These are phyloP conservation scores for Babesia sp. DNA, from an alignment of 169 alveolate genomes.

Conservation along the genomic window DNA sequence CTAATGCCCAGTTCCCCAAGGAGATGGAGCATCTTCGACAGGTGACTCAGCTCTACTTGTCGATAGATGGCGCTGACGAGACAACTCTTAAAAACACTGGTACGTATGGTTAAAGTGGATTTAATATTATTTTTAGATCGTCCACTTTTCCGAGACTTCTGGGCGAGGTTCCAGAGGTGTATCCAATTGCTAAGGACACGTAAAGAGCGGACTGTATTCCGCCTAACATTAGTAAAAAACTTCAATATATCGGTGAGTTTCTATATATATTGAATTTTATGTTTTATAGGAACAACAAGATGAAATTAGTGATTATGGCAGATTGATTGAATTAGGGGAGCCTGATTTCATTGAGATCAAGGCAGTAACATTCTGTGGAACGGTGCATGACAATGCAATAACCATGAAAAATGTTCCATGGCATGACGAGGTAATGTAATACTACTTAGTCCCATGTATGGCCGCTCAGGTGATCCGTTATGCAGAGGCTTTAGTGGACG, in stretches of 20 bases:
- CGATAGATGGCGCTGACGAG: constrained; percentile 80
- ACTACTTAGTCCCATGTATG: background rate
- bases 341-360: constrained; percentile 87
- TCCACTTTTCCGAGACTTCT: constrained; percentile 84
- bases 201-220: constrained; percentile 80
- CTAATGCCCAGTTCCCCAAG: constrained; percentile 89
- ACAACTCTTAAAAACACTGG: constrained; percentile 73
- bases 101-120: background rate
- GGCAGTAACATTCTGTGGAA: constrained; percentile 88
- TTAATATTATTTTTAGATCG: constrained; percentile 56
- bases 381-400: constrained; percentile 78
- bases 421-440: constrained; percentile 78
- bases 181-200: constrained; percentile 72
- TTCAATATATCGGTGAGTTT: constrained; percentile 70
- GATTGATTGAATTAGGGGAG: constrained; percentile 74
- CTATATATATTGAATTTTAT: background rate
- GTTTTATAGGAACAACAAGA: constrained; percentile 47
- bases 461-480: constrained; percentile 49
- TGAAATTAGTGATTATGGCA: constrained; percentile 77
- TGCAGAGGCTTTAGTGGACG: constrained; percentile 62
- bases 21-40: constrained; percentile 74
- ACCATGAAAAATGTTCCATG: constrained; percentile 84
- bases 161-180: constrained; percentile 84
- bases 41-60: constrained; percentile 83
- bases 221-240: constrained; percentile 81